Base-by-base conservation (phyloP, 2,329 filamentous ascomycete species). In the Aspergillus jensenii region DNA sequence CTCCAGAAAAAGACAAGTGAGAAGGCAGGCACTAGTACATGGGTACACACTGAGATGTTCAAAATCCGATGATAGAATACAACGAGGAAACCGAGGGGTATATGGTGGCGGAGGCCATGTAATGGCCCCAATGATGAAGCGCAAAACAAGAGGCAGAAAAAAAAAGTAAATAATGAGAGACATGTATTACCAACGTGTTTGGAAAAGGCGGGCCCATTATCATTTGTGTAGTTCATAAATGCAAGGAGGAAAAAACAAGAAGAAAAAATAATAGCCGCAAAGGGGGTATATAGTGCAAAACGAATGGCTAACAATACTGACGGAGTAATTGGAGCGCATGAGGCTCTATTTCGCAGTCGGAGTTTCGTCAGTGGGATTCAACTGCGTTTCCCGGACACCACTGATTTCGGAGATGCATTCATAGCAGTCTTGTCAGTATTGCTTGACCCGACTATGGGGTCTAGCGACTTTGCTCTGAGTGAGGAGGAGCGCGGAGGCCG, bases 401-500 rank as follows among this genome's bases (percentile, higher is more conserved):
- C 59, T 4, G 62, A 60, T 41, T 62, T 62, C 6, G 57, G 40
- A 52, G 61, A 62, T n/a, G 45, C 49, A 47, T 55, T 61, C 19
- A 51, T 43, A 39, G 31, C 19, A 35, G 23, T 21, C 15, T 56
- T 52, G 33, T 33, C 61, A 23, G 56, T 19, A 17, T 55, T 19
- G 8, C 50, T 33, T 6, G 59, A 49, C 19, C 60, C 65, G 17
- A 59, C 49, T n/a, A 59, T 57, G 14, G 60, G 35, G 14, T 64
- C 62, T 6, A 59, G 45, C 23, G 58, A 58, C 6, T 62, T 58
- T 12, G 63, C 67, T 47, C 58, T 66, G 43, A 76, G 61, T 11
- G 74, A 77, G 14, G 74, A 77, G n/a, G 73, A 75, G n/a, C 72
- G 73, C 4, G 73, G 72, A 50, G 74, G 74, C 8, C 68, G 69